These are phyloP conservation scores for Oldenlandia corymbosa DNA, from an alignment of 257 asterid species.

Conservation along the genomic window DNA sequence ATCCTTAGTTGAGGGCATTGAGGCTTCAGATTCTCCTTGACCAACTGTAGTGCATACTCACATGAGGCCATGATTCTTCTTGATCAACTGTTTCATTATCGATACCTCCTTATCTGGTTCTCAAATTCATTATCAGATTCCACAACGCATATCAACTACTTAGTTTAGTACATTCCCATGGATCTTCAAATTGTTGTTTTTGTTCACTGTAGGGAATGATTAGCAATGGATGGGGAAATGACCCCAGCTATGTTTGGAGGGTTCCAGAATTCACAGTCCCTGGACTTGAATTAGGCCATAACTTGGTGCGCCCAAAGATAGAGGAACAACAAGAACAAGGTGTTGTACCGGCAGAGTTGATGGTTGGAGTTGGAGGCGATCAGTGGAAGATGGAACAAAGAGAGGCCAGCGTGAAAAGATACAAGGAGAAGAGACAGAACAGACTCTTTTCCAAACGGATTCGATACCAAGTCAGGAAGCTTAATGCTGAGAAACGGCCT, in stretches of 20 bases:
- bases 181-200: too few relatives aligned
- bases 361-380: constrained; percentile 1
- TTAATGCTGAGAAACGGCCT: constrained; percentile 88
- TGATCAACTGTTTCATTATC: too few relatives aligned
- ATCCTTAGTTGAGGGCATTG: too few relatives aligned
- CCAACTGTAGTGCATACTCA: too few relatives aligned
- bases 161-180: too few relatives aligned
- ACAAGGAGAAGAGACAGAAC: constrained; percentile 80
- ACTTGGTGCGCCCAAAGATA: constrained; percentile 16
- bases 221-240: constrained; percentile 29
- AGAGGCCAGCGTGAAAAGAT: constrained; percentile 74
- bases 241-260: constrained; percentile 36
- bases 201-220: too few relatives aligned
- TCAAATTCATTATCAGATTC: too few relatives aligned
- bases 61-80: too few relatives aligned
- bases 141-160: too few relatives aligned
- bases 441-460: constrained; percentile 69
- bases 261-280: constrained; percentile 61
- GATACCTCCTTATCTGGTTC: too few relatives aligned
- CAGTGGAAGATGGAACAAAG: constrained; percentile 36
- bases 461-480: constrained; percentile 78
- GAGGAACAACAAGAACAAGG: constrained; percentile 15
- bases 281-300: background rate
- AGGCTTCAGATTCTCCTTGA: too few relatives aligned
- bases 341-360: background rate